Evolutionary conservation across 805 yeast genomes (phyloP), one percentile per base, ranked within the genome.

Genomic region (Nakazawaea peltata): DNA sequence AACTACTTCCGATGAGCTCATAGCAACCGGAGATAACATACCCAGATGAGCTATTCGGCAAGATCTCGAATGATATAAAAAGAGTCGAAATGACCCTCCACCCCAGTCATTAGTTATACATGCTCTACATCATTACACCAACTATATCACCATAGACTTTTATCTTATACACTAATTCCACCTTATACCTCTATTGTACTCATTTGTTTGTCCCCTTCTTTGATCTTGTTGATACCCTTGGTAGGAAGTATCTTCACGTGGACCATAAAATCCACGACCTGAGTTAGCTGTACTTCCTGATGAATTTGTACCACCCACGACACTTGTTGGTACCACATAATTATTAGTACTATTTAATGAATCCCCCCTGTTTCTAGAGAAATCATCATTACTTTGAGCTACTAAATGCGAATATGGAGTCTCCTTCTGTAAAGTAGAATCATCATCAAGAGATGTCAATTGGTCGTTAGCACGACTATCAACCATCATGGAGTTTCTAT

Each of bases 401-500:
- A 27, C 14, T n/a, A 50, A 50, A 30, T 55, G 54, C 3, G 50
- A 45, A 21, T 50, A 34, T 2, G 51, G 53, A 23, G 53, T 45
- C 26, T 48, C 56, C 34, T 55, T 56, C 13, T 29, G 33, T 14
- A 34, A 34, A 15, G 38, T 21, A 5, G 19, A 15, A 44, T 54
- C 36, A 19, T 51, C 54, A 15, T 45, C 54, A 28, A 60, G 48
- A 27, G 59, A 45, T 33, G 61, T 57, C 24, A 55, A 56, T 26
- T 30, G 63, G 58, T 18, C 49, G 16, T 9, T 25, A 10, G 41
- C 29, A 36, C 55, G 42, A 45, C 53, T 36, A 44, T 67, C 46
- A 44, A 36, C 56, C 42, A 37, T 54, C 69, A 34, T 57, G 41
- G 49, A 54, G 23, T 49, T 45, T 37, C 59, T 47, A 36, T 71